Evolutionary conservation across 257 asterid species (phyloP).

Genomic region (Solanum sejunctum): DNA sequence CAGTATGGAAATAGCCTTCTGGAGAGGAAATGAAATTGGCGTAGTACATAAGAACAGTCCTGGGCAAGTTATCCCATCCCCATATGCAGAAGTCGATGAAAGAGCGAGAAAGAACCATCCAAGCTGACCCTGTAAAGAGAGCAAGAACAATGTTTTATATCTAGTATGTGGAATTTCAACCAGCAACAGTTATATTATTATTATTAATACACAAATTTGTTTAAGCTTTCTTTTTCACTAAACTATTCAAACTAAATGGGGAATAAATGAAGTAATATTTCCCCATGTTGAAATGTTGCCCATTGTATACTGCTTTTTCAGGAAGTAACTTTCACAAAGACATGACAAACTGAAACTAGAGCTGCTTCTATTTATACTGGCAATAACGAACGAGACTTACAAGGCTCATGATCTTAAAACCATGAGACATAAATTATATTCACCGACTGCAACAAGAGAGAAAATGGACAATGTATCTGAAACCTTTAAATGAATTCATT

Average conservation of each 20-base stretch:
- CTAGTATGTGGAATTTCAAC: background rate
- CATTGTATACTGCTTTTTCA: background rate
- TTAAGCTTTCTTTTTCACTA: background rate
- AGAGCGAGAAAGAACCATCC: slow-evolving; percentile 92
- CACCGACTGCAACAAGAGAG: background rate
- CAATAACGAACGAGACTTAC: background rate
- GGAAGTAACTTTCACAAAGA: background rate
- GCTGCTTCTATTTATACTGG: background rate
- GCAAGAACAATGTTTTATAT: background rate
- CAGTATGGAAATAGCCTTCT: slow-evolving; percentile 94
- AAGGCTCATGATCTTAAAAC: background rate
- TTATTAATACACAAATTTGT: background rate
- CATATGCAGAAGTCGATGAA: slow-evolving; percentile 85
- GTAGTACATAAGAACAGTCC: slow-evolving; percentile 90
- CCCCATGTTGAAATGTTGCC: background rate
- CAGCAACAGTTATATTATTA: background rate
- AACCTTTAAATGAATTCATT: background rate
- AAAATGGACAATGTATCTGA: background rate
- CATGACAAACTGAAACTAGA: background rate
- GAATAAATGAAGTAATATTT: background rate
- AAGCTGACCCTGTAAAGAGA: slow-evolving; percentile 75
- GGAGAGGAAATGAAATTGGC: slow-evolving; percentile 94
- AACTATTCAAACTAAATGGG: background rate
- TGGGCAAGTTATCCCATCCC: slow-evolving; percentile 97
- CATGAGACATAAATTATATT: background rate